Conservation (phyloP, 2,329 filamentous ascomycete genomes). For the Alternaria angustiovoidea region DNA sequence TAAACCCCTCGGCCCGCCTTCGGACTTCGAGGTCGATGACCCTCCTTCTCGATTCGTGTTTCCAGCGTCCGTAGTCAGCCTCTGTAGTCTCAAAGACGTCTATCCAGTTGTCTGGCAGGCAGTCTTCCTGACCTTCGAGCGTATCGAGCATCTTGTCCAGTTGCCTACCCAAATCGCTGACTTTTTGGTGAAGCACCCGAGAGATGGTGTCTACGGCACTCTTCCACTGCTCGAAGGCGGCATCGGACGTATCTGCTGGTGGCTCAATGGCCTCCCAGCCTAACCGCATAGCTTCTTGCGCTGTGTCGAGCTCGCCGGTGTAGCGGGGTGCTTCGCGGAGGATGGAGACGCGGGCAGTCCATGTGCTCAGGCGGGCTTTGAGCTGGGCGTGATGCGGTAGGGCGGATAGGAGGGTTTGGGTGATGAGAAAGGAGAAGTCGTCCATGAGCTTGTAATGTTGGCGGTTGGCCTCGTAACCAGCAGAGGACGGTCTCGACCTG, state of each 20-base stretch:
- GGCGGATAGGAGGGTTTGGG: slow-evolving; percentile 88
- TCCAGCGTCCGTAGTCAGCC: slow-evolving; percentile 80
- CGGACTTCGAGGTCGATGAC: slow-evolving; percentile 70
- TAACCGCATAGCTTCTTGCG: slow-evolving; percentile 69
- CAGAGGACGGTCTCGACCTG: slow-evolving; percentile 57
- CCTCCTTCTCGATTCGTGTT: slow-evolving; percentile 75
- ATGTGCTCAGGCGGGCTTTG: slow-evolving; percentile 75
- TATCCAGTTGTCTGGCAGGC: slow-evolving; percentile 85
- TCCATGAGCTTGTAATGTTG: slow-evolving; percentile 75
- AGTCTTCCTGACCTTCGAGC: slow-evolving; percentile 83
- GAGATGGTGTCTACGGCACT: slow-evolving; percentile 63
- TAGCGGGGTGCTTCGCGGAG: slow-evolving; percentile 76
- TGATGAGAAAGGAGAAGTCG: slow-evolving; percentile 88
- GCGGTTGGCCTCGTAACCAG: slow-evolving; percentile 41
- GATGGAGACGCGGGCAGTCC: slow-evolving; percentile 79
- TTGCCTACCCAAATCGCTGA: slow-evolving; percentile 73
- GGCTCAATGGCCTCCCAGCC: slow-evolving; percentile 70
- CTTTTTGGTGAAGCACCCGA: slow-evolving; percentile 70
- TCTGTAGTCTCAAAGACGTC: slow-evolving; percentile 85
- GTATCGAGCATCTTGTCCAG: slow-evolving; percentile 88
- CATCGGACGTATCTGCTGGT: slow-evolving; percentile 42
- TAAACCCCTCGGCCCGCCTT: slow-evolving; percentile 29
- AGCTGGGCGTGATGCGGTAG: slow-evolving; percentile 82
- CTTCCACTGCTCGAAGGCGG: slow-evolving; percentile 45
- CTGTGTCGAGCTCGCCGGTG: slow-evolving; percentile 69